Evolutionary conservation across 106 monocot species (phyloP), one percentile per base, ranked within the genome.

Genomic region (Vanilla planifolia): DNA sequence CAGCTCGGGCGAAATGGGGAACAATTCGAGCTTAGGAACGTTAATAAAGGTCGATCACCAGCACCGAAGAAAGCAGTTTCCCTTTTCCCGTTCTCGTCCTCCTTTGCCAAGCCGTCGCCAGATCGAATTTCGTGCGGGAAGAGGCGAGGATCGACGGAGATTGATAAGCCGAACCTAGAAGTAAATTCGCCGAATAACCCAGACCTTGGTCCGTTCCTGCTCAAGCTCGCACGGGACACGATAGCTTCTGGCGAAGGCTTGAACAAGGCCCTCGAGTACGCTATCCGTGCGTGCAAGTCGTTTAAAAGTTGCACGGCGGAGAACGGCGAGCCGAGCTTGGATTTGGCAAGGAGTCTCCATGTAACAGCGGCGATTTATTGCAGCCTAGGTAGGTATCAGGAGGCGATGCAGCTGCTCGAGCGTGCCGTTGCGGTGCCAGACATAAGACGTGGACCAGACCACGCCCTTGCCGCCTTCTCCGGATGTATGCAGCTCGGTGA

Each of bases 171-270:
- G n/a, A 5, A 17, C 35, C 35, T 37, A 27, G 77, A 81, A 20
- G 77, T 77, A 20, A 33, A 78, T 13, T 73, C 81, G 33, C 79
- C 90, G 30, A 84, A 90, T 48, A 96, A 96, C 64, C 90, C 86
- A 47, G 95, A 96, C 79, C 84, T 96, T 43, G 90, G 90, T 2
- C 95, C 90, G 8, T 90, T 96, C 79, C 74, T 96, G 5, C 79
- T 96, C 23, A 96, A 90, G 70, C 63, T 76, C 43, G 90, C 95
- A 9, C 67, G 95, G 34, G 80, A 84, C 73, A 79, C 89, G 50
- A 90, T 95, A 53, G 86, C 85, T 60, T 86, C 89, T 6, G 95
- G 90, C 16, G 95, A 86, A 37, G 78, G 76, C 36, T 82, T 66
- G 19, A 45, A 32, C 50, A 86, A 84, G 73, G 95, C 95, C 9